phyloP scores from a whole-genome alignment of 2,329 filamentous ascomycete genomes.

The Arthrobotrys musiformis region DNA sequence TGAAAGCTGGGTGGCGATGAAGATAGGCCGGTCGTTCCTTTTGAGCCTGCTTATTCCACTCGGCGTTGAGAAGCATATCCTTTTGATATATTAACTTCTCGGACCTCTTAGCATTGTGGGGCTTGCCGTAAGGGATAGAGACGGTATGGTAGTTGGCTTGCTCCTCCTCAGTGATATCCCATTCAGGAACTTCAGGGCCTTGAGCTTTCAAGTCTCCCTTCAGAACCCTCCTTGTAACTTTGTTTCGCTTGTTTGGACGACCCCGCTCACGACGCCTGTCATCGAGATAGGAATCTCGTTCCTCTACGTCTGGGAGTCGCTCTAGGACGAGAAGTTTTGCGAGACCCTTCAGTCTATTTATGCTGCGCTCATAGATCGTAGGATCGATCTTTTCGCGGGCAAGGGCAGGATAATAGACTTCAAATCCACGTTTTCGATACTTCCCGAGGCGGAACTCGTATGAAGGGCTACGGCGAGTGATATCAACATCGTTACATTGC shows the following conservation, averaged over 20 bases:
- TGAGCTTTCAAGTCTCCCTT: conserved; percentile 74
- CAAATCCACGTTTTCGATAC: conserved; percentile 84
- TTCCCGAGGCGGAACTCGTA: conserved; percentile 89
- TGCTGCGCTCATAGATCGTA: conserved; percentile 86
- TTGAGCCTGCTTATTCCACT: conserved; percentile 77
- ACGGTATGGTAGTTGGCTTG: conserved; percentile 83
- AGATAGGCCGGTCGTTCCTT: conserved; percentile 77
- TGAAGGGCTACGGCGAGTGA: conserved; percentile 81
- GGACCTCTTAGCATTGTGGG: conserved; percentile 73
- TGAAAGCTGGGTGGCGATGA: conserved; percentile 84
- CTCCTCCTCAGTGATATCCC: conserved; percentile 77
- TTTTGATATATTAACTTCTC: conserved; percentile 84
- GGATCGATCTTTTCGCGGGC: conserved; percentile 82
- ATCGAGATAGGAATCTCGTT: conserved; percentile 76
- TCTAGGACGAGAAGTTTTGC: conserved; percentile 83
- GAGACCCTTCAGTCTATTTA: conserved; percentile 78
- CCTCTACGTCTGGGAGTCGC: conserved; percentile 74
- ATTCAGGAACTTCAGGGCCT: conserved; percentile 80
- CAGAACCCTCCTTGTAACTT: conserved; percentile 66
- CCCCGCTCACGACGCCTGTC: conserved; percentile 78
- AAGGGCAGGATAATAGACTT: conserved; percentile 80
- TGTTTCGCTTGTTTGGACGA: conserved; percentile 66
- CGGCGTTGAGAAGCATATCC: conserved; percentile 82
- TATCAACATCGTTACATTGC: conserved; percentile 82
- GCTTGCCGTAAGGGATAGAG: conserved; percentile 73